Base-by-base conservation (phyloP, 768 basidiomycete genomes). In the Tricholoma furcatifolium region DNA sequence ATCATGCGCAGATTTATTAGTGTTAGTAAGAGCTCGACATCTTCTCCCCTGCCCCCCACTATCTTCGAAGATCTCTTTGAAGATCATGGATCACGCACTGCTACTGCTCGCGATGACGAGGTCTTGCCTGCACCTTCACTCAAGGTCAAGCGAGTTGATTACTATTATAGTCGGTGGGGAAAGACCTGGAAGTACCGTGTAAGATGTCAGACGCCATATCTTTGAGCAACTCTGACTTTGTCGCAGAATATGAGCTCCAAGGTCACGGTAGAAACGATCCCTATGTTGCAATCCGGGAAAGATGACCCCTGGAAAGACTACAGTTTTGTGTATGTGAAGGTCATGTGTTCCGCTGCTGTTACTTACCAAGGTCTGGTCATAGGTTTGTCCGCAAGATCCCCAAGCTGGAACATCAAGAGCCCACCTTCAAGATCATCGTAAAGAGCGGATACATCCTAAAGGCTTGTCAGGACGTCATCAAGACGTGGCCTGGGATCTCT, bases 81-180 rank as follows among this genome's bases (percentile, higher is more conserved):
- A 4, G 74, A 74, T 24, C 51, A 61, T 2, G 68, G 73, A 50
- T 75, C 73, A 2, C 70, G 67, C 49, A 53, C 54, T 6, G 64
- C 71, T 1, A 70, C 73, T 0, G 68, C 64, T 21, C 66, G 62
- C 32, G 71, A 74, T 21, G 52, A 57, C 11, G 73, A 75, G 35
- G 58, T 65, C 0, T 60, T 75, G 2, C 67, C 77, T 49, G 64
- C 70, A 5, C 76, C 78, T 24, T 76, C 77, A 14, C 67, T 81
- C 50, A 82, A 85, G 67, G 68, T 84, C 63, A 83, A 84, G 62
- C 78, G 80, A 1, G 76, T 84, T 40, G 83, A 84, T 60, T 71
- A 79, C 57, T 83, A 81, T 58, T 83, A 78, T 63, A 82, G 78
- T 60, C 67, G 73, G 54, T 82, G 82, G 81, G 70, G 71, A 30